phyloP scores from a whole-genome alignment of 2,329 filamentous ascomycete species.

The Hypoxylon rubiginosum region DNA sequence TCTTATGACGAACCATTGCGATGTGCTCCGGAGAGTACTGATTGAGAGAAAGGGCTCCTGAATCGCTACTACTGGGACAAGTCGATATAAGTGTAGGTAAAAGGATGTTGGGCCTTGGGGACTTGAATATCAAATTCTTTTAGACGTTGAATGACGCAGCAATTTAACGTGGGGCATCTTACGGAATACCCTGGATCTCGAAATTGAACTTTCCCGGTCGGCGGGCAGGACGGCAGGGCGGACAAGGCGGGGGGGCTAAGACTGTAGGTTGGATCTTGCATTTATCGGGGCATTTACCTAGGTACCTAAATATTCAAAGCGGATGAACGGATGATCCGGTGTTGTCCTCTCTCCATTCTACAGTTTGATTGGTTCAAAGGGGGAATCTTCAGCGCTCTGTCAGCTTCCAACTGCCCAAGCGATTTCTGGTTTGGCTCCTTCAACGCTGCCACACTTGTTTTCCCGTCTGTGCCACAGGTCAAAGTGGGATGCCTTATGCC shows the following conservation, averaged over 20 bases:
- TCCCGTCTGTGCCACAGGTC: constrained; percentile 23
- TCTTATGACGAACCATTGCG: constrained; percentile 94
- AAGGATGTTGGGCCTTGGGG: not conserved
- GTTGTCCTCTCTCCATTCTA: not conserved
- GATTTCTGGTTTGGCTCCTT: not conserved
- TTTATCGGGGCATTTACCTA: not conserved
- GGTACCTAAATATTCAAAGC: constrained; percentile 5
- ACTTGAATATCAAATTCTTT: not conserved
- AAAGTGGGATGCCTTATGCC: constrained; percentile 30
- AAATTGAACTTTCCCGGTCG: constrained; percentile 11
- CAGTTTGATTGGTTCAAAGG: constrained; percentile 13
- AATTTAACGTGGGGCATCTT: constrained; percentile 27
- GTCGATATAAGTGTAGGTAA: not conserved
- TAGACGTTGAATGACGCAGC: constrained; percentile 28
- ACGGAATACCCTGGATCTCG: constrained; percentile 24
- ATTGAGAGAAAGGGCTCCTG: not conserved
- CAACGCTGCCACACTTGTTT: constrained; percentile 26
- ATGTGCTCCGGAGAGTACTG: not conserved
- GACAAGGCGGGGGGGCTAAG: no score
- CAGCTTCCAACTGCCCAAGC: constrained; percentile 27
- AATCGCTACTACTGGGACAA: not conserved
- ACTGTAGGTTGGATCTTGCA: not conserved
- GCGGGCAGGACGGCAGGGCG: no score
- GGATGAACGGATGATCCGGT: constrained; percentile 24
- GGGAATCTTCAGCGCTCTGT: constrained; percentile 14